Percentiles rank a stretch among this genome's conserved stretches.
Conservation (phyloP, 2,329 filamentous ascomycete genomes). For the Paraphaeosphaeria sporulosa region DNA sequence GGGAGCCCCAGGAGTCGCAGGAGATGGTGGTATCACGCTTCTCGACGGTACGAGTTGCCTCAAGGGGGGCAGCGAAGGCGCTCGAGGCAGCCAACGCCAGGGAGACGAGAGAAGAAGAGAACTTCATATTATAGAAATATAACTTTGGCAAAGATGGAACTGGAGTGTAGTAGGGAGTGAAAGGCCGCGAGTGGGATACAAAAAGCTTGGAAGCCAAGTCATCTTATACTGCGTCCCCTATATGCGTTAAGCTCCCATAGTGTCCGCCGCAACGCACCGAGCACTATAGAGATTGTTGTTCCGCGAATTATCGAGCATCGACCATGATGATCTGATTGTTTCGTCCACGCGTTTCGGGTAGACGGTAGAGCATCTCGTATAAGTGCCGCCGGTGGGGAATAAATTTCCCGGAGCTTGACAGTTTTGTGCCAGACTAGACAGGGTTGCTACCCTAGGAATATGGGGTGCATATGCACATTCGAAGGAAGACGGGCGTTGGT, state of each 20-base stretch:
- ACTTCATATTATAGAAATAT: slow-evolving; percentile 4
- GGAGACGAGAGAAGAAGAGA: not conserved
- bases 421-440: slow-evolving; percentile 1
- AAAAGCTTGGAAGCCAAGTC: slow-evolving; percentile 1
- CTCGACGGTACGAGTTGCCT: slow-evolving; percentile 3
- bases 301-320: slow-evolving; percentile 10
- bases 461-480: not conserved
- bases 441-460: not conserved
- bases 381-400: slow-evolving; percentile 12
- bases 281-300: slow-evolving; percentile 7
- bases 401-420: slow-evolving; percentile 9
- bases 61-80: slow-evolving; percentile 7
- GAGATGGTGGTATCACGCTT: slow-evolving; percentile 13
- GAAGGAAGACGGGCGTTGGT: not conserved
- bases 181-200: not conserved
- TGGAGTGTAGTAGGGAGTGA: not conserved
- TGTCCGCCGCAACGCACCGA: not conserved
- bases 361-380: not conserved
- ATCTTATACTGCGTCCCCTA: slow-evolving; percentile 1
- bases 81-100: slow-evolving; percentile 7
- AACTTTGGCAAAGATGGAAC: not conserved
- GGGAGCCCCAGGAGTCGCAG: slow-evolving; percentile 4
- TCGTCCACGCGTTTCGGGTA: not conserved
- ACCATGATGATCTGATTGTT: not conserved
- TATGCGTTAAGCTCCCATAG: not conserved